Evolutionary conservation across 2,329 filamentous ascomycete genomes (phyloP), one percentile per base, ranked within the genome.

Genomic region (Clonostachys chloroleuca): DNA sequence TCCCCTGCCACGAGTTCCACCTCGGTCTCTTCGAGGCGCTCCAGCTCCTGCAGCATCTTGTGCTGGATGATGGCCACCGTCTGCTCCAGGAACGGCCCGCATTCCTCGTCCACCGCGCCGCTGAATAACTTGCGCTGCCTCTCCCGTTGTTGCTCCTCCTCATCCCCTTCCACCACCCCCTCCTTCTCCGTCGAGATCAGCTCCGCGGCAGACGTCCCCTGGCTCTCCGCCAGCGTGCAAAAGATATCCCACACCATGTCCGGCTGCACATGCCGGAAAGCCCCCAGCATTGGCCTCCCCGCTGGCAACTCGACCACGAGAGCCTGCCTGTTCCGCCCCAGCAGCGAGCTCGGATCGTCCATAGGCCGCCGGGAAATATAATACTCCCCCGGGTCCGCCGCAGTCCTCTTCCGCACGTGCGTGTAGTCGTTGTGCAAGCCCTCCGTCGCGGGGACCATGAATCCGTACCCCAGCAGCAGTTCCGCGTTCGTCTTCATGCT

Each of bases 401-500:
- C 53, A 3, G 62, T 59, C 33, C 69, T 67, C 56, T 75, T 79
- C 46, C 76, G 72, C 10, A 83, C 65, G 56, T 83, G 79, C 1
- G 78, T 62, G 56, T 83, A 83, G 59, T 83, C 80, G 54, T 83
- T 83, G 58, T 83, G 79, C 47, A 82, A 63, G 5, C 57, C 60
- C 0, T 64, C 60, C 0, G 69, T 70, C 46, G 72, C 65, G 2
- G 75, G 72, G 0, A 84, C 58, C 51, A 78, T 70, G 57, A 86
- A 86, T 3, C 81, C 81, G 56, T 86, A 86, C 0, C 76, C 81
- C 3, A 86, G 66, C 2, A 86, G 70, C 20, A 86, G 67, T 65
- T 89, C 84, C 49, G 84, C 85, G 56, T 90, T 91, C 7, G 85
- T 87, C 63, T 89, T 87, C 57, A 70, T 62, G 33, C 86, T 86